phyloP scores from a whole-genome alignment of 805 yeast species.

The Candida maris region DNA sequence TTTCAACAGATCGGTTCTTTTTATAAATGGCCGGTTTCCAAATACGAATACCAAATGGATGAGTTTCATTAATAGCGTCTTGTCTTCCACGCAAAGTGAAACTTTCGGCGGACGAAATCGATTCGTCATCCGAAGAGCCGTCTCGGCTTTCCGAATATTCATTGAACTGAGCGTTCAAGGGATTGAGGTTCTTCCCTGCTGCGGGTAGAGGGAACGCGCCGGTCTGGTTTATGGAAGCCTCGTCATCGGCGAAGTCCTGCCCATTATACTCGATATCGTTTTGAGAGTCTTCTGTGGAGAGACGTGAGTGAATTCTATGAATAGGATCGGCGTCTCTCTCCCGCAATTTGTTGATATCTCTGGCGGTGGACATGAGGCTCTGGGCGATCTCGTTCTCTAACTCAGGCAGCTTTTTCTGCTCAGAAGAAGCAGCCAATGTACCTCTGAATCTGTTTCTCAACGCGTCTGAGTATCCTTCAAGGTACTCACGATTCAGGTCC shows the following conservation, averaged over 20 bases:
- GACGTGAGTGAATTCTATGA: conserved; percentile 14
- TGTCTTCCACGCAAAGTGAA: conserved; percentile 89
- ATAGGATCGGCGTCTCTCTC: conserved; percentile 29
- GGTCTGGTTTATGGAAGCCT: conserved; percentile 4
- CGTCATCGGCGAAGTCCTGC: conserved; percentile 15
- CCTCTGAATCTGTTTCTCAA: conserved; percentile 44
- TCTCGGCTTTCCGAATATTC: conserved; percentile 13
- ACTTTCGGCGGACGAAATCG: conserved; percentile 63
- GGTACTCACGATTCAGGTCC: conserved; percentile 54
- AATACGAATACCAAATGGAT: conserved; percentile 96
- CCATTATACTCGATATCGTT: conserved; percentile 8
- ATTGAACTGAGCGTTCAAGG: conserved; percentile 8
- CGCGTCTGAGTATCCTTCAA: conserved; percentile 75
- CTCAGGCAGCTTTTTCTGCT: conserved; percentile 17
- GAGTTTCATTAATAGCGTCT: conserved; percentile 93
- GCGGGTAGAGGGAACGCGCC: background rate
- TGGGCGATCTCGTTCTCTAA: conserved; percentile 28
- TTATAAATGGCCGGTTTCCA: conserved; percentile 98
- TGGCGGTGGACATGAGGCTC: conserved; percentile 21
- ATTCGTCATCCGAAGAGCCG: conserved; percentile 34
- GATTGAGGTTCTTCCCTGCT: background rate
- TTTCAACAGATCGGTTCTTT: conserved; percentile 85
- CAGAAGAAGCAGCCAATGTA: conserved; percentile 6
- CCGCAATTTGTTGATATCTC: conserved; percentile 23
- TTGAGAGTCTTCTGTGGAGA: conserved; percentile 8